Percentiles rank a stretch among this genome's conserved stretches.
These are phyloP conservation scores for Melaleuca alternifolia DNA, from an alignment of 345 rosid genomes.

Conservation along the genomic window DNA sequence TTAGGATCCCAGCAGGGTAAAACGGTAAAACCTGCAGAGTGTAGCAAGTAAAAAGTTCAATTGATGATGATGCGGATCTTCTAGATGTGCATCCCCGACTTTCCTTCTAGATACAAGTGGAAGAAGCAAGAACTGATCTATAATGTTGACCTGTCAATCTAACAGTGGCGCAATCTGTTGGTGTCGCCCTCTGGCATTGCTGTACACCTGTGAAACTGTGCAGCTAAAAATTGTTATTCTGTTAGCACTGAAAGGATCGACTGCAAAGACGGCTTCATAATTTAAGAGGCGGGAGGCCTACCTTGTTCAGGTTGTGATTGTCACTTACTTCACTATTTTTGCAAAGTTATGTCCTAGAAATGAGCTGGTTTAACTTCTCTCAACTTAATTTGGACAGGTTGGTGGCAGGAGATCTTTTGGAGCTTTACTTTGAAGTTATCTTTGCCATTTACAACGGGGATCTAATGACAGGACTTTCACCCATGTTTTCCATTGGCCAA, in stretches of 20 bases:
- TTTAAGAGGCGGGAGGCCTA: not conserved
- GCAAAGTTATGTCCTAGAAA: not conserved
- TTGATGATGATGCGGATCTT: not conserved
- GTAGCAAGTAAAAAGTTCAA: not conserved
- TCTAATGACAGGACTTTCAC: not conserved
- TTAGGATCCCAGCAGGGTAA: not conserved
- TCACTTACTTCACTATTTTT: not conserved
- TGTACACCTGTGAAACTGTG: not conserved
- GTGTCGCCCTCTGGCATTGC: not conserved
- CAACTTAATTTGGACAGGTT: not conserved
- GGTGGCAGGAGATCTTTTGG: not conserved
- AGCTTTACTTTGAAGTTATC: not conserved
- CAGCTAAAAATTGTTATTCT: not conserved
- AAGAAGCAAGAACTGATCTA: not conserved
- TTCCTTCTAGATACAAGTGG: not conserved
- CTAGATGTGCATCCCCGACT: not conserved
- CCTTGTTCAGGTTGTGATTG: not conserved
- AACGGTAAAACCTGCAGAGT: not conserved
- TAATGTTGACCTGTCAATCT: not conserved
- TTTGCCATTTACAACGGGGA: not conserved
- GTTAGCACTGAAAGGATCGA: not conserved
- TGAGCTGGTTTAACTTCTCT: not conserved
- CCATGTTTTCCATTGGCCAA: not conserved
- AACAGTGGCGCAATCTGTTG: not conserved
- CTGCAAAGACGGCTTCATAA: not conserved